A percentile compares a stretch with the other conserved stretches of the same genome.
phyloP scores from a whole-genome alignment of 73 alveolate species.

The Stentor roeselii region DNA sequence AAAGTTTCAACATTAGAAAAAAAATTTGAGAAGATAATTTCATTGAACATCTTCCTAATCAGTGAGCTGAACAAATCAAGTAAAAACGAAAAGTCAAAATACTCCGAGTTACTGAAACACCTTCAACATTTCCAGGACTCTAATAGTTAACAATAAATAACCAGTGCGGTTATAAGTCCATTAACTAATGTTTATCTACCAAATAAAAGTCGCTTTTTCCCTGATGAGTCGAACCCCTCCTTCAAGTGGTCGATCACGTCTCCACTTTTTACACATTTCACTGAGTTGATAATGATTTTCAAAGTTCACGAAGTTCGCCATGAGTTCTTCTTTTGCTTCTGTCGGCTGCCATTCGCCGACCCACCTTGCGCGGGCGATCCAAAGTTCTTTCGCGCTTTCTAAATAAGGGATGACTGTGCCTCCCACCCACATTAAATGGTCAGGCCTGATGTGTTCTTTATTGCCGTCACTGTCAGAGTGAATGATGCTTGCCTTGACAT shows the following conservation, averaged over 20 bases:
- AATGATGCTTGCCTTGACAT: conserved; percentile 42
- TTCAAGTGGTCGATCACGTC: conserved; percentile 74
- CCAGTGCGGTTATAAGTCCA: no score
- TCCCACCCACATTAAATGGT: conserved; percentile 78
- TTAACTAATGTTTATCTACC: no score
- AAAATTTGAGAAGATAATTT: not conserved
- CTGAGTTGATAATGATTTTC: conserved; percentile 32
- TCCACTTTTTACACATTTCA: conserved; percentile 64
- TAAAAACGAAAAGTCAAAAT: no score
- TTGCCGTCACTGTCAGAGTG: conserved; percentile 39
- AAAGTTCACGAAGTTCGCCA: conserved; percentile 26
- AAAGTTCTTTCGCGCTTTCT: conserved; percentile 83
- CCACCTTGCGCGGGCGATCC: conserved; percentile 85
- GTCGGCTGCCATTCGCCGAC: conserved; percentile 58
- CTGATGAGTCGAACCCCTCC: conserved; percentile 78
- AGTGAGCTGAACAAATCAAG: not conserved
- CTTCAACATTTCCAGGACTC: no score
- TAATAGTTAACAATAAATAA: no score
- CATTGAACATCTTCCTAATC: no score
- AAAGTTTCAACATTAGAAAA: not conserved
- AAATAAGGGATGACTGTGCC: conserved; percentile 82
- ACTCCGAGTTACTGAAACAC: no score
- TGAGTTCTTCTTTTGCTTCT: conserved; percentile 42
- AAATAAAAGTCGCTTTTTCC: conserved; percentile 72
- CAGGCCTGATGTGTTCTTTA: conserved; percentile 64